A percentile compares a stretch with the other conserved stretches of the same genome.
These are phyloP conservation scores for Kalaharituber pfeilii DNA, from an alignment of 2,329 filamentous ascomycete genomes.

Conservation along the genomic window DNA sequence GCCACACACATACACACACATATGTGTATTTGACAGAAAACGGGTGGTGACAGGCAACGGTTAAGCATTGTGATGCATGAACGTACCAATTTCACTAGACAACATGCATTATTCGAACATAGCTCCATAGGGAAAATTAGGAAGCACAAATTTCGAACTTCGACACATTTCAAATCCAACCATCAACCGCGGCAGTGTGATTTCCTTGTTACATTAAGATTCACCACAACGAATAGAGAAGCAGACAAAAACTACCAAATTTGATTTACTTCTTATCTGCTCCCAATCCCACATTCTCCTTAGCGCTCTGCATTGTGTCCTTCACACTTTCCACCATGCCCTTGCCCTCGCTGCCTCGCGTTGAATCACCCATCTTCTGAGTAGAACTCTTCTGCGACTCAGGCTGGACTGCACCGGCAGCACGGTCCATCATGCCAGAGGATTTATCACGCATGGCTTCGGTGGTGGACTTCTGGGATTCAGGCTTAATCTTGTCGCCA, in stretches of 20 bases:
- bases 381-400: conserved; percentile 31
- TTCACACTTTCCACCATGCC: conserved; percentile 28
- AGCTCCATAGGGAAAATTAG: too few relatives aligned
- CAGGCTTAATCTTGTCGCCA: conserved; percentile 35
- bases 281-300: neutral
- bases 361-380: conserved; percentile 33
- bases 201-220: too few relatives aligned
- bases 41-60: too few relatives aligned
- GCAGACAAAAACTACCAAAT: neutral
- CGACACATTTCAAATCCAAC: neutral
- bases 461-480: conserved; percentile 37
- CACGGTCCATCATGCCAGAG: conserved; percentile 32
- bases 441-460: conserved; percentile 32
- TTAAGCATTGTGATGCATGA: too few relatives aligned
- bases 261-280: neutral
- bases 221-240: too few relatives aligned
- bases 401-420: conserved; percentile 33
- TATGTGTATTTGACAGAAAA: too few relatives aligned
- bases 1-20: too few relatives aligned
- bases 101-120: too few relatives aligned
- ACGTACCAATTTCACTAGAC: too few relatives aligned
- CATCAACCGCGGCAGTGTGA: too few relatives aligned
- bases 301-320: conserved; percentile 21
- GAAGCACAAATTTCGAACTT: too few relatives aligned
- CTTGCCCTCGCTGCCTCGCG: conserved; percentile 30